Conservation (phyloP, 305 asterid species). For the Stenogyne calaminthoides region DNA sequence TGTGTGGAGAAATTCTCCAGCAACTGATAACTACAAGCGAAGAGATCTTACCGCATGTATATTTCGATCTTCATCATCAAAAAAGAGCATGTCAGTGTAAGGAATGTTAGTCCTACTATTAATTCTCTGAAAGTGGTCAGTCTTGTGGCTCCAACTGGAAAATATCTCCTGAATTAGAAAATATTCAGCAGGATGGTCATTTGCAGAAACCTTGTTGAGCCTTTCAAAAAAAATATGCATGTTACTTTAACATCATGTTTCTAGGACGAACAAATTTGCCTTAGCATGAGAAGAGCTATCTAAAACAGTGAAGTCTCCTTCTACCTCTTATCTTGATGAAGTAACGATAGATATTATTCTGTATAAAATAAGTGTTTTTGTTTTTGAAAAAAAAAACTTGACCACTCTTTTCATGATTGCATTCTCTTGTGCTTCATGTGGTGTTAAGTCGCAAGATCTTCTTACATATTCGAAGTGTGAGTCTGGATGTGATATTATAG, state of each 20-base stretch:
- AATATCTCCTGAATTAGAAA: constrained; percentile 62
- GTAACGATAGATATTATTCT: not conserved
- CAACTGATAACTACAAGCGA: constrained; percentile 1
- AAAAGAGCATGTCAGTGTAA: constrained; percentile 66
- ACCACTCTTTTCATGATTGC: not conserved
- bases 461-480: not conserved
- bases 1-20: not conserved
- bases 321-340: not conserved
- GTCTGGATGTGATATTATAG: not conserved
- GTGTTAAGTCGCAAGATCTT: not conserved
- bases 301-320: not conserved
- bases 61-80: constrained; percentile 76
- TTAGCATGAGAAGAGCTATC: not conserved
- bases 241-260: not conserved
- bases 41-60: constrained; percentile 55
- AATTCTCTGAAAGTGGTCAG: constrained; percentile 69
- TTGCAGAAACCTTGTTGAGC: not conserved
- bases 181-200: constrained; percentile 11
- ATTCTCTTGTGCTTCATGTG: not conserved
- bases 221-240: not conserved
- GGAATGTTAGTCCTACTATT: constrained; percentile 51
- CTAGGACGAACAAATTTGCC: not conserved
- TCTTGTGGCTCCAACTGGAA: constrained; percentile 73
- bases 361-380: not conserved
- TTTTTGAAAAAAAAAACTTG: not conserved